Evolutionary conservation across 2,329 filamentous ascomycete genomes (phyloP).

Genomic region (Exophiala sp.): DNA sequence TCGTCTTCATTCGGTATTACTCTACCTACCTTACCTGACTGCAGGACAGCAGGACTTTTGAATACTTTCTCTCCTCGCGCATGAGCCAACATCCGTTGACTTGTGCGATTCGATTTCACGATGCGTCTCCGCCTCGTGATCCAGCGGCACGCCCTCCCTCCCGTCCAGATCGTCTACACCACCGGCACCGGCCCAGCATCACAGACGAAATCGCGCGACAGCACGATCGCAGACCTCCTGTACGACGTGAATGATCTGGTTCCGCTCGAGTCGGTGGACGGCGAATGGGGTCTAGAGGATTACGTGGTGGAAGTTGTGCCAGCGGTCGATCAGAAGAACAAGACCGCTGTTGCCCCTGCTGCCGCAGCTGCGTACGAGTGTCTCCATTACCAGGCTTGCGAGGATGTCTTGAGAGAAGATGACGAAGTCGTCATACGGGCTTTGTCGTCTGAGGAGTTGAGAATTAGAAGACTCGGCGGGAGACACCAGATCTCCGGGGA

Average conservation of each 20-base stretch:
- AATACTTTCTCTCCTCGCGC: too few relatives aligned
- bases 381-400: slow-evolving; percentile 72
- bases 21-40: too few relatives aligned
- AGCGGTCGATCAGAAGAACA: slow-evolving; percentile 13
- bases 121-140: slow-evolving; percentile 71
- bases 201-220: slow-evolving; percentile 40
- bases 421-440: slow-evolving; percentile 82
- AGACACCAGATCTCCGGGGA: slow-evolving; percentile 73
- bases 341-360: too few relatives aligned
- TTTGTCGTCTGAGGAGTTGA: slow-evolving; percentile 67
- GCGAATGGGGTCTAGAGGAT: slow-evolving; percentile 79
- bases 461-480: slow-evolving; percentile 65
- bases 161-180: slow-evolving; percentile 66
- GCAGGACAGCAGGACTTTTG: too few relatives aligned
- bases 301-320: slow-evolving; percentile 73
- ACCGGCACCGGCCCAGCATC: slow-evolving; percentile 42
- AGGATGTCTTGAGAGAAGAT: slow-evolving; percentile 67
- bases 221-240: slow-evolving; percentile 70
- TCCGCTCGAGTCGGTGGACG: slow-evolving; percentile 65
- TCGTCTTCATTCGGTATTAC: too few relatives aligned
- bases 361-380: slow-evolving; percentile 68
- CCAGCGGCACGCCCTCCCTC: slow-evolving; percentile 66
- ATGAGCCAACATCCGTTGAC: too few relatives aligned
- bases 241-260: slow-evolving; percentile 72
- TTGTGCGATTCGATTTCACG: not conserved